Evolutionary conservation across 1,139 yeast species (phyloP).

Genomic region (Geotrichum carabidarum): DNA sequence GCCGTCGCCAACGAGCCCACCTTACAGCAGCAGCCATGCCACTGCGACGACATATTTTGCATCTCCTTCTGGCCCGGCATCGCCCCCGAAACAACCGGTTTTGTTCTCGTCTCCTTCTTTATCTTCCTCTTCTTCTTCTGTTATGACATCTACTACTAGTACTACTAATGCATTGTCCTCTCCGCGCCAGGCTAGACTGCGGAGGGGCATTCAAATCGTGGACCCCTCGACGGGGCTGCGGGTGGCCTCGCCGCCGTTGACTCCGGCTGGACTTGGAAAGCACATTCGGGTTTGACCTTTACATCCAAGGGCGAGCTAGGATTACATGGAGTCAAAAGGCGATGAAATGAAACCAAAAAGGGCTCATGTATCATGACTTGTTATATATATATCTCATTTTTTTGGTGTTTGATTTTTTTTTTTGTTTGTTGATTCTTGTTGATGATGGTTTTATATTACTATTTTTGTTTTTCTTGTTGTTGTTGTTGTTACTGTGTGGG

Average conservation of each 20-base stretch:
- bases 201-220: constrained; percentile 61
- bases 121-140: neutral
- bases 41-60: neutral
- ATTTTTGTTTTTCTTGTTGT: no score
- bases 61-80: neutral
- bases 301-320: no score
- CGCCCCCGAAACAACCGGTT: neutral
- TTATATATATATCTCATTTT: no score
- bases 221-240: constrained; percentile 73
- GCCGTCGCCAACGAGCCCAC: neutral
- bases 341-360: no score
- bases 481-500: no score
- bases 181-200: constrained; percentile 17
- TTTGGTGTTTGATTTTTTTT: no score
- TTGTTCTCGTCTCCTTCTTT: neutral
- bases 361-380: no score
- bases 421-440: no score
- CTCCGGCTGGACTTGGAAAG: neutral
- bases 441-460: no score
- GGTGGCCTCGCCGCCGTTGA: constrained; percentile 33
- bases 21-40: neutral
- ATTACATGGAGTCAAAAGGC: no score
- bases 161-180: neutral
- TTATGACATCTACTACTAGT: neutral
- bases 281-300: neutral